Evolutionary conservation across 768 basidiomycete species (phyloP), one percentile per base, ranked within the genome.

Genomic region (Hygrocybe coccinea): DNA sequence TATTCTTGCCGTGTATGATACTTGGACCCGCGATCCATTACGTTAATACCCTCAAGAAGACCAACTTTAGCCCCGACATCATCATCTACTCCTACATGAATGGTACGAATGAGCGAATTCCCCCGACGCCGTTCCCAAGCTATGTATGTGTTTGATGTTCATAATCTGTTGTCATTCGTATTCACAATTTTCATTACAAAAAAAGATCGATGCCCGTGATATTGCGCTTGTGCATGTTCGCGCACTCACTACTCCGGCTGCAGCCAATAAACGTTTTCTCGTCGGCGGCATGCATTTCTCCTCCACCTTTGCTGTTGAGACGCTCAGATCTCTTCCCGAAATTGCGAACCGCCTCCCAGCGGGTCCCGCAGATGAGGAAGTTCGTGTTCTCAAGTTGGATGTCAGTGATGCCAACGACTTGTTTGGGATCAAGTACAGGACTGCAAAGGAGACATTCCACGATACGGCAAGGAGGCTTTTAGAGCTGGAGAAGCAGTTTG

Each of bases 231-330:
- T n/a, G 3, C 46, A 47, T 21, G 46, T 47, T 17, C 46, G 46
- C 24, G 46, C 46, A 3, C 24, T 47, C 6, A 47, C 46, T 5
- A 47, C 4, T 6, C 46, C 46, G 4, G 46, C 14, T 15, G 46
- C 46, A 25, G 46, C 46, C 24, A 47, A 47, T n/a, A 47, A 47
- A 47, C 46, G 46, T 17, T 47, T 47, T n/a, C 46, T 47, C 46
- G 14, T 47, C 25, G 46, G 46, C n/a, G 24, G 5, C 2, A 3
- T 14, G 3, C 46, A 21, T 15, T 47, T 14, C 46, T 47, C 46
- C 6, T 47, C 46, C 25, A 47, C 4, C 2, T 17, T 47, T 21
- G 5, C n/a, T 3, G 46, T 47, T 7, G 46, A 47, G 4, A 47
- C 46, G 7, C 24, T 47, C 17, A 17, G n/a, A 21, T 47, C 46